phyloP scores from a whole-genome alignment of 1,284 basidiomycete species.

The Sanguinoderma infundibulare region DNA sequence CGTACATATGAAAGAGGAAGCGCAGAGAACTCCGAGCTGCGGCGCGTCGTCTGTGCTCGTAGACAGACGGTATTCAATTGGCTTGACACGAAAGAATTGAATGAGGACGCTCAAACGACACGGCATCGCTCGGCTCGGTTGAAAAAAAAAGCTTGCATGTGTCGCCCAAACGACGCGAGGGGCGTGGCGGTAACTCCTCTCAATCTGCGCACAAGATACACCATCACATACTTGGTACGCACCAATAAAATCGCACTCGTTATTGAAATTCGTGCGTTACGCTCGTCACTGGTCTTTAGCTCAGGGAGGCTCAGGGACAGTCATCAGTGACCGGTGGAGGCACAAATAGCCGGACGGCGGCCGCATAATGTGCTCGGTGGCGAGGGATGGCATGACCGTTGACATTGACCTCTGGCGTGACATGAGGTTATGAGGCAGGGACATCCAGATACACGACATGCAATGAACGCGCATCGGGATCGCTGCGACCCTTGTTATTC shows the following conservation, averaged over 20 bases:
- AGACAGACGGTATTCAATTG: no score
- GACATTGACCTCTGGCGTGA: not conserved
- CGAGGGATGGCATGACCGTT: not conserved
- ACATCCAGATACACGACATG: not conserved
- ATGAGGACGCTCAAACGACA: not conserved
- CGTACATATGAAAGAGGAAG: not conserved
- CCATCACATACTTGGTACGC: not conserved
- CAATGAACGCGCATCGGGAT: conserved; percentile 13
- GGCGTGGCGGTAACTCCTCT: not conserved
- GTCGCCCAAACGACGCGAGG: not conserved
- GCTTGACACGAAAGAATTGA: no score
- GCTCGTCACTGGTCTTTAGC: not conserved
- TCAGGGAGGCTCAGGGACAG: not conserved
- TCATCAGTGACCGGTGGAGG: not conserved
- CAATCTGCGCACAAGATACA: not conserved
- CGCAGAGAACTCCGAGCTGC: not conserved
- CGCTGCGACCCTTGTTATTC: not conserved
- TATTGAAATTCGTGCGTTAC: not conserved
- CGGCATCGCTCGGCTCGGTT: not conserved
- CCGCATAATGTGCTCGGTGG: not conserved
- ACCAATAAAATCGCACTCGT: not conserved
- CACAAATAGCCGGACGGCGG: not conserved
- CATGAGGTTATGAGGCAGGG: not conserved
- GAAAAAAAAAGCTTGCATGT: not conserved
- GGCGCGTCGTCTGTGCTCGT: not conserved